Evolutionary conservation across 352 stramenopile genomes (phyloP).

Genomic region (Phytopythium sindhum): DNA sequence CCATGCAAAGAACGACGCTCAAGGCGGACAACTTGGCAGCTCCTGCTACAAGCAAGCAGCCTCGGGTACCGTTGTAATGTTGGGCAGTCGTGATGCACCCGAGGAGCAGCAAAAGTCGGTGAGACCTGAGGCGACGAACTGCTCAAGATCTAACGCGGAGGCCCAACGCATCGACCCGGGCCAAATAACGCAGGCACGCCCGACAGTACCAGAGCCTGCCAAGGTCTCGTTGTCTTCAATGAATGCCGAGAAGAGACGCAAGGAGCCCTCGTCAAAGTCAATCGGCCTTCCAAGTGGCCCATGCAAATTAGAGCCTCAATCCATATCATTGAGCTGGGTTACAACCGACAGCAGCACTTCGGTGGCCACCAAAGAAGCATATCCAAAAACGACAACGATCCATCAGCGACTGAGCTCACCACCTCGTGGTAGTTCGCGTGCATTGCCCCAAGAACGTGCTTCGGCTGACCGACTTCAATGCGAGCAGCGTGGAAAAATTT

Average conservation of each 20-base stretch:
- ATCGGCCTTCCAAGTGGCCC: not conserved
- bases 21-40: not conserved
- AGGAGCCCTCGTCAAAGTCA: not conserved
- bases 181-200: not conserved
- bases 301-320: not conserved
- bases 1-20: not conserved
- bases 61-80: not conserved
- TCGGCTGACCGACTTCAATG: not conserved
- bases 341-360: not conserved
- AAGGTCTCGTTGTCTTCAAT: not conserved
- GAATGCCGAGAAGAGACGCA: not conserved
- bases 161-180: not conserved
- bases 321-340: not conserved
- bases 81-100: not conserved
- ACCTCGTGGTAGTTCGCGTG: not conserved
- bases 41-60: not conserved
- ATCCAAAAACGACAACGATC: not conserved
- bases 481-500: not conserved
- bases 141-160: not conserved
- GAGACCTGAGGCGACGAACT: not conserved
- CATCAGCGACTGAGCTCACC: too few species aligned
- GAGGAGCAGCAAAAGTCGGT: not conserved
- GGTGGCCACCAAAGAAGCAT: not conserved
- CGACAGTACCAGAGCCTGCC: not conserved
- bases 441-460: not conserved